Evolutionary conservation across 2,329 filamentous ascomycete species (phyloP), one percentile per base, ranked within the genome.

Genomic region (Phyllosticta ampelicida): DNA sequence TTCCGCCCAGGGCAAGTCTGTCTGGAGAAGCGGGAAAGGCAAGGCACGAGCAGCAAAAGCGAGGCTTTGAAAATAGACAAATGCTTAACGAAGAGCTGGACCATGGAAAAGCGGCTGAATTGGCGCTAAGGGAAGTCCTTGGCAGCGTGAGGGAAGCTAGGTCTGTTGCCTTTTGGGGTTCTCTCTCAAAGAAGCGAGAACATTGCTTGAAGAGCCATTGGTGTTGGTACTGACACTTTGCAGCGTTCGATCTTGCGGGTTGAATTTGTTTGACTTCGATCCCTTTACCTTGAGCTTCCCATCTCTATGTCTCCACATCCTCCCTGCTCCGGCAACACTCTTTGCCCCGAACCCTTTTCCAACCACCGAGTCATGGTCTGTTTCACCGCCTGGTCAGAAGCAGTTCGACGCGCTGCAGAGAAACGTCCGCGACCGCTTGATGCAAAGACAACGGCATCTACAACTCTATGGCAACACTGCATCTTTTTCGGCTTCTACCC

Each of bases 251-350:
- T 70, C 73, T 65, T 74, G 60, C 64, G 76, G 62, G 68, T 67
- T 61, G 58, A 63, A 75, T 18, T 78, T 83, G 3, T 85, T 84
- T 69, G 87, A 92, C 63, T 95, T 96, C 73, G 89, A 96, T 63
- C 87, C 92, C 30, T 82, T 91, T 61, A 80, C 87, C 5, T 83
- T 95, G 69, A 90, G 90, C 60, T 96, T 96, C 66, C 90, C 91
- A 6, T 85, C 87, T 6, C 80, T 97, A 48, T 90, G 86, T 36
- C 81, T 96, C 10, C 88, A 87, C 62, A 86, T 92, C 63, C 82
- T 97, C 1, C 83, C 87, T 36, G 80, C 88, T 9, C 90, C 91
- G 2, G 85, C 89, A 3, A 94, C 89, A 0, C 78, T 96, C 6
- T 92, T 91, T 74, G 87, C 89, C 9, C 82, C 86, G 0, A 89